Evolutionary conservation across 169 alveolate genomes (phyloP).

Genomic region (Plasmodium adleri): DNA sequence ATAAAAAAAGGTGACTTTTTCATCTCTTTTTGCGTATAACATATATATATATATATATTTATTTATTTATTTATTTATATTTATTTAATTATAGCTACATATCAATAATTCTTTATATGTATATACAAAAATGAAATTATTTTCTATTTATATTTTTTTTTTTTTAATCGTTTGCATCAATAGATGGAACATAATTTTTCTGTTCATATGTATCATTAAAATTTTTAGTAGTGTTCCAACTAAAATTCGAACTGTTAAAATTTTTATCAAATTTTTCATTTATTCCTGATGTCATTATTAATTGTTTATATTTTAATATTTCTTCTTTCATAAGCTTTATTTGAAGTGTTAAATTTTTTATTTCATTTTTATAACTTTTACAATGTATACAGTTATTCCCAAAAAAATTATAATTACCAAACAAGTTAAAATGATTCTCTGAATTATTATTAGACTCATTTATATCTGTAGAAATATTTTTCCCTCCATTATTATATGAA

Average conservation of each 20-base stretch:
- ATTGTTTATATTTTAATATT: constrained; percentile 34
- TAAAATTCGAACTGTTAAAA: constrained; percentile 26
- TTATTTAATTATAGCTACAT: background rate
- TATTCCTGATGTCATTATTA: constrained; percentile 41
- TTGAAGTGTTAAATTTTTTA: constrained; percentile 46
- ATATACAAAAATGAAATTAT: background rate
- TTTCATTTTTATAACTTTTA: constrained; percentile 68
- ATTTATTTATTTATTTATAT: background rate
- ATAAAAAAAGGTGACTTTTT: too few species aligned
- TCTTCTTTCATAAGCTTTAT: constrained; percentile 46
- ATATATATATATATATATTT: background rate
- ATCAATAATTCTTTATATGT: background rate
- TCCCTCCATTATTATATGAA: constrained; percentile 17
- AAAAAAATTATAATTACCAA: constrained; percentile 60
- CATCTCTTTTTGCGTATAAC: too few species aligned
- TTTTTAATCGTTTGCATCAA: constrained; percentile 44
- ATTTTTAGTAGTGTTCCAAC: constrained; percentile 23
- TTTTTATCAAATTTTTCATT: constrained; percentile 17
- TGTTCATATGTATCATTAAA: constrained; percentile 17
- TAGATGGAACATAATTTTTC: constrained; percentile 34
- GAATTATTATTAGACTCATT: constrained; percentile 33
- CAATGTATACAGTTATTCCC: constrained; percentile 56
- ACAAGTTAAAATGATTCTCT: constrained; percentile 19
- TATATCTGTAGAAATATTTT: constrained; percentile 22
- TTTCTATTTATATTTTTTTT: background rate